Evolutionary conservation across 768 basidiomycete genomes (phyloP).

Genomic region (Omphalotus guepiniiformis): DNA sequence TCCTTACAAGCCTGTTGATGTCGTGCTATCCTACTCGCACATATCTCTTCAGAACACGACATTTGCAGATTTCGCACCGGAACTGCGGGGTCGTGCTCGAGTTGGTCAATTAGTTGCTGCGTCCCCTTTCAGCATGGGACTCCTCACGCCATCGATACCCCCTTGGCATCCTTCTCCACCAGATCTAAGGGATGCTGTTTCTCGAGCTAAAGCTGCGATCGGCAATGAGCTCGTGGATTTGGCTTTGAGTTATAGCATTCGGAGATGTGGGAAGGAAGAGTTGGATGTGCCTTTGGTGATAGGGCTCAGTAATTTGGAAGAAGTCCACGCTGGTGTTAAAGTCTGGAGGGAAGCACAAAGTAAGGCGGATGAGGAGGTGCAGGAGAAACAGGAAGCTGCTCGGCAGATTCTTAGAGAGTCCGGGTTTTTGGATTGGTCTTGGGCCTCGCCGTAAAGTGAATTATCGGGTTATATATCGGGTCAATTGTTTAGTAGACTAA

Average conservation of each 20-base stretch:
- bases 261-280: conserved; percentile 35
- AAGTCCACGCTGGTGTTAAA: conserved; percentile 70
- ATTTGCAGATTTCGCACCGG: conserved; percentile 49
- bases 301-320: conserved; percentile 63
- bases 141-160: conserved; percentile 49
- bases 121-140: conserved; percentile 82
- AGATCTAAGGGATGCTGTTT: conserved; percentile 39
- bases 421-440: conserved; percentile 66
- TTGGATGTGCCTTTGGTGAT: conserved; percentile 58
- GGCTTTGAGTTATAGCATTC: conserved; percentile 71
- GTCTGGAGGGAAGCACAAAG: conserved; percentile 51
- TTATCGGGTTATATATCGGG: too few relatives aligned
- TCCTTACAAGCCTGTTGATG: conserved; percentile 70
- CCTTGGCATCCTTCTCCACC: conserved; percentile 80
- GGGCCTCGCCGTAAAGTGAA: conserved; percentile 51
- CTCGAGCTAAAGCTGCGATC: conserved; percentile 27
- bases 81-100: conserved; percentile 57
- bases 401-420: conserved; percentile 42
- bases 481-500: too few relatives aligned
- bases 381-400: conserved; percentile 40
- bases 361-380: conserved; percentile 23
- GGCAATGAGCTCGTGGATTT: conserved; percentile 47
- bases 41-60: conserved; percentile 70
- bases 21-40: conserved; percentile 79
- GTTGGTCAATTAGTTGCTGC: conserved; percentile 70